Evolutionary conservation across 2,329 filamentous ascomycete species (phyloP).

Genomic region (Exophiala sp.): DNA sequence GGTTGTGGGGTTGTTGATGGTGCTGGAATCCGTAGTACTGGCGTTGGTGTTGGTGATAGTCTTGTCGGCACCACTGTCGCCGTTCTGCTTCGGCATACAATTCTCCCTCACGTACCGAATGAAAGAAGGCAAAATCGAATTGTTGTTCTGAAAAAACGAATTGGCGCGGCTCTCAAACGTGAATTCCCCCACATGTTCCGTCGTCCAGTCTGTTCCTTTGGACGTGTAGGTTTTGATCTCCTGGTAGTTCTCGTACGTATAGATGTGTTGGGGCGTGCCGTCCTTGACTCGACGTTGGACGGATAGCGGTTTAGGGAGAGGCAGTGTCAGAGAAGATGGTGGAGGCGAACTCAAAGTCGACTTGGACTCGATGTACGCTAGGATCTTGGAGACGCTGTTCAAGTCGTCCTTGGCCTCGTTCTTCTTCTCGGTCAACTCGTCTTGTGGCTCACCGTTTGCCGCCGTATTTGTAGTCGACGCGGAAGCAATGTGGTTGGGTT

Average conservation of each 20-base stretch:
- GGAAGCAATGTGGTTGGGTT: too few relatives aligned
- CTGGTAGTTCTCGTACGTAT: conserved; percentile 55
- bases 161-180: conserved; percentile 87
- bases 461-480: too few relatives aligned
- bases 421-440: too few relatives aligned
- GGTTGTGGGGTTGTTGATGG: conserved; percentile 25
- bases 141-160: conserved; percentile 99
- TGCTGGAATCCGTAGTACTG: too few relatives aligned
- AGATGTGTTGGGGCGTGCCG: conserved; percentile 46
- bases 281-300: conserved; percentile 31
- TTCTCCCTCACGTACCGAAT: conserved; percentile 78
- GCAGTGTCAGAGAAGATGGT: conserved; percentile 1
- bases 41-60: conserved; percentile 28
- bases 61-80: background rate
- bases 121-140: conserved; percentile 84
- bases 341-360: background rate
- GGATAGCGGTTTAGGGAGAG: conserved; percentile 7
- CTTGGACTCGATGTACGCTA: too few relatives aligned
- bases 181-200: conserved; percentile 81
- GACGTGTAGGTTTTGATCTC: conserved; percentile 88
- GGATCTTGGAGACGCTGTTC: too few relatives aligned
- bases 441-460: too few relatives aligned
- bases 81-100: conserved; percentile 51
- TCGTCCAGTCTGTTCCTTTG: conserved; percentile 71
- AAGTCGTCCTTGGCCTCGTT: too few relatives aligned